Conservation (phyloP, 2,329 filamentous ascomycete species). For the Colletotrichum sp. region DNA sequence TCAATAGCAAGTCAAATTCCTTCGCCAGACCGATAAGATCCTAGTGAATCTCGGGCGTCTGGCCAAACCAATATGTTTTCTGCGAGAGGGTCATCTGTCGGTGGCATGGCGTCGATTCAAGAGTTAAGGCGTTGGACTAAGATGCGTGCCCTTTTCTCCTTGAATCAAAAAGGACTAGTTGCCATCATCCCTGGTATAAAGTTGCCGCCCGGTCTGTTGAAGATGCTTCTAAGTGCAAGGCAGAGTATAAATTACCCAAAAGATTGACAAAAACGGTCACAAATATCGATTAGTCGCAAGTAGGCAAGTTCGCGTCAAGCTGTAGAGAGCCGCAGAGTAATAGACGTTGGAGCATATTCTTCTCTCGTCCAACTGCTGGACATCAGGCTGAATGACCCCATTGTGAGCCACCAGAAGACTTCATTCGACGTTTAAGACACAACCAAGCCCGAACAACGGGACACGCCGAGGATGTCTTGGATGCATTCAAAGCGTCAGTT, state of each 20-base stretch:
- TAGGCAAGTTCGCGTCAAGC: background rate
- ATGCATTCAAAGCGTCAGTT: constrained; percentile 14
- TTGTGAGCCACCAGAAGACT: background rate
- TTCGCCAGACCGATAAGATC: background rate
- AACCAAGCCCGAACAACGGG: background rate
- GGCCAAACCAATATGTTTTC: background rate
- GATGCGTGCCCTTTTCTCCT: background rate
- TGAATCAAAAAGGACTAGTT: background rate
- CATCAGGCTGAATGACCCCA: background rate
- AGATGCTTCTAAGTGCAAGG: background rate
- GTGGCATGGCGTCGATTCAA: background rate
- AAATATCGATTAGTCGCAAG: background rate
- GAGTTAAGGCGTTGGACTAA: background rate
- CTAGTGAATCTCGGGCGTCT: background rate
- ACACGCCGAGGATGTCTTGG: background rate
- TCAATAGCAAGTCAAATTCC: background rate
- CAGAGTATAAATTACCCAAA: background rate
- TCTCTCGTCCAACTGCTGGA: background rate
- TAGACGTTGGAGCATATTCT: background rate
- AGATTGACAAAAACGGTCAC: background rate
- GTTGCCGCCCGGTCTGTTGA: background rate
- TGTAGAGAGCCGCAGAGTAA: background rate
- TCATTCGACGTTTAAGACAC: background rate
- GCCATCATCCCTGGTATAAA: background rate
- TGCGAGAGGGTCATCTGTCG: background rate